Percentiles rank a stretch among this genome's conserved stretches.
These are phyloP conservation scores for Candida fluviatilis DNA, from an alignment of 805 yeast genomes.

Conservation along the genomic window DNA sequence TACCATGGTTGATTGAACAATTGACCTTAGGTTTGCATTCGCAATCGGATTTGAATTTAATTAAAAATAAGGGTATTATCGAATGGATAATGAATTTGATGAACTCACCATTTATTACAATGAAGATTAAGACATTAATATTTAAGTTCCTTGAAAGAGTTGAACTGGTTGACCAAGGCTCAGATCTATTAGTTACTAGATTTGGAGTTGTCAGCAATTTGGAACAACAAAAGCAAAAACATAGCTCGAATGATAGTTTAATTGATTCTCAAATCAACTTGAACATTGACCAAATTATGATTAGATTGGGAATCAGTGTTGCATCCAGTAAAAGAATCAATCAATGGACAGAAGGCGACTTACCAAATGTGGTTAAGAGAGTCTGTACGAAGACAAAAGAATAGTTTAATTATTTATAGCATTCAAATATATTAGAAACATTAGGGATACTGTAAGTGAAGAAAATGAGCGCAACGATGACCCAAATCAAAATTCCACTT, in stretches of 20 bases:
- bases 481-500: too few relatives aligned
- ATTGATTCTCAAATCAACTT: slow-evolving; percentile 29
- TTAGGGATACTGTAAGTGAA: too few relatives aligned
- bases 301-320: slow-evolving; percentile 41
- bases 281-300: slow-evolving; percentile 42
- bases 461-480: too few relatives aligned
- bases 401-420: too few relatives aligned
- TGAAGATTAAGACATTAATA: slow-evolving; percentile 37
- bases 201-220: slow-evolving; percentile 38
- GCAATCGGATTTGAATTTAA: slow-evolving; percentile 47
- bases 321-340: slow-evolving; percentile 48
- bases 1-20: slow-evolving; percentile 60
- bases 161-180: slow-evolving; percentile 53
- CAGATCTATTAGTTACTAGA: slow-evolving; percentile 55
- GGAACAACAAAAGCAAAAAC: slow-evolving; percentile 20
- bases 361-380: slow-evolving; percentile 42
- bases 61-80: slow-evolving; percentile 52
- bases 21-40: slow-evolving; percentile 46
- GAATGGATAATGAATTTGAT: slow-evolving; percentile 63
- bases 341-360: slow-evolving; percentile 60
- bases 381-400: not conserved
- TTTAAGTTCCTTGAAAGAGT: slow-evolving; percentile 42
- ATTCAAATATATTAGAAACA: not conserved
- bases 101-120: slow-evolving; percentile 46
- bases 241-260: slow-evolving; percentile 8